Conservation (phyloP, 345 rosid genomes). For the Sapria himalayana region DNA sequence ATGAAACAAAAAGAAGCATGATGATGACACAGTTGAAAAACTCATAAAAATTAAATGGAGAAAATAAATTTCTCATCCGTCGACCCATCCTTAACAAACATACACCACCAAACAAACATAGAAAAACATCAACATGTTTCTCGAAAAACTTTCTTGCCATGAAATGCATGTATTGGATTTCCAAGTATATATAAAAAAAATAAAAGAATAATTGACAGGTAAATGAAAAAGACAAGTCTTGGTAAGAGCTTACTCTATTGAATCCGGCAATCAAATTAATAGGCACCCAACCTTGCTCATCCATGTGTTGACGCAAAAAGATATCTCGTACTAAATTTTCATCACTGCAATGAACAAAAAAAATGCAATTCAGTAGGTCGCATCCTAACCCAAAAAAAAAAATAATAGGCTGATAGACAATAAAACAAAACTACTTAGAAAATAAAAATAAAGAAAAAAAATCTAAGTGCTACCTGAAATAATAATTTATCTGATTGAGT, state of each 20-base stretch:
- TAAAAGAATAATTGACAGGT: too few relatives aligned
- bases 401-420: slow-evolving; percentile 1
- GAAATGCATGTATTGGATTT: too few relatives aligned
- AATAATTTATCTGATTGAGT: slow-evolving; percentile 12
- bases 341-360: slow-evolving; percentile 33
- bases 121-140: too few relatives aligned
- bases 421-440: not conserved
- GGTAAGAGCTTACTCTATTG: slow-evolving; percentile 47
- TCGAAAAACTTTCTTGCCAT: too few relatives aligned
- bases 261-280: slow-evolving; percentile 52
- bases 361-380: slow-evolving; percentile 8
- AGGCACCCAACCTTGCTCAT: slow-evolving; percentile 75
- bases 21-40: too few relatives aligned
- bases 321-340: slow-evolving; percentile 58
- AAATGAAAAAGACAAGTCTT: too few relatives aligned
- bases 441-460: not conserved
- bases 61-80: too few relatives aligned
- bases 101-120: too few relatives aligned
- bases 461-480: slow-evolving; percentile 24
- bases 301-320: slow-evolving; percentile 68
- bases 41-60: too few relatives aligned
- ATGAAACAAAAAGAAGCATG: too few relatives aligned
- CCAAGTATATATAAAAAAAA: too few relatives aligned
- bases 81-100: too few relatives aligned
- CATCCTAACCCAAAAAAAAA: slow-evolving; percentile 4